Evolutionary conservation across 495 filamentous ascomycete species (phyloP).

Genomic region (Annulohypoxylon nitens): DNA sequence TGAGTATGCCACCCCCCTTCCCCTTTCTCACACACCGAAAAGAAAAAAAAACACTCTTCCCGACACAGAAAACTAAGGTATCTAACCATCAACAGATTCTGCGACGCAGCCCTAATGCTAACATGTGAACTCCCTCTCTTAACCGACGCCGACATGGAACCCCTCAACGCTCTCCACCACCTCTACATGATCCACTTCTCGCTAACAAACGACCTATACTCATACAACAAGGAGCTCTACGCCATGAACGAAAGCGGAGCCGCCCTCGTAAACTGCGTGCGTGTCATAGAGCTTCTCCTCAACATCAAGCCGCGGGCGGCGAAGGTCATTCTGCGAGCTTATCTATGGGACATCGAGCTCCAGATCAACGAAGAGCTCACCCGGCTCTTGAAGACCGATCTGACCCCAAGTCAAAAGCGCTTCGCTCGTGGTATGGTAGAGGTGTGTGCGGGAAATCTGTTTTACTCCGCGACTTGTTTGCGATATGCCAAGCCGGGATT

Average conservation of each 20-base stretch:
- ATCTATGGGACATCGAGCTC: conserved; percentile 13
- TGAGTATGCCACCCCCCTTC: neutral
- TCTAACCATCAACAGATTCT: conserved; percentile 23
- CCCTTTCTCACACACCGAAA: too few relatives aligned
- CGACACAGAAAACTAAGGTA: neutral
- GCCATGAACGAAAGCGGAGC: neutral
- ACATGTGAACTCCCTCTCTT: conserved; percentile 8
- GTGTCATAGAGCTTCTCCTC: conserved; percentile 1
- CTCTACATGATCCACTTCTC: conserved; percentile 17
- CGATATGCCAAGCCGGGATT: conserved; percentile 8
- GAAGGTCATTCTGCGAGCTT: conserved; percentile 23
- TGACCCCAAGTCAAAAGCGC: conserved; percentile 6
- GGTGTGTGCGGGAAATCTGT: conserved; percentile 4
- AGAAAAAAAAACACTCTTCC: too few relatives aligned
- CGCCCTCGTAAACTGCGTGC: conserved; percentile 3
- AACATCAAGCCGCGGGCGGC: neutral
- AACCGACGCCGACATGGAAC: conserved; percentile 5
- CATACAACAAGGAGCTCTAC: conserved; percentile 9
- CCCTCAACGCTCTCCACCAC: neutral
- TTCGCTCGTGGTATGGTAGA: conserved; percentile 13
- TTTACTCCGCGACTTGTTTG: conserved; percentile 22
- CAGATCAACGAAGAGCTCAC: conserved; percentile 19
- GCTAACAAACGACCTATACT: conserved; percentile 17
- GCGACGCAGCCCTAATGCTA: conserved; percentile 19
- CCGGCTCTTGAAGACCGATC: neutral